These are phyloP conservation scores for Herpotrichia juniperi DNA, from an alignment of 2,329 filamentous ascomycete genomes.

Conservation along the genomic window DNA sequence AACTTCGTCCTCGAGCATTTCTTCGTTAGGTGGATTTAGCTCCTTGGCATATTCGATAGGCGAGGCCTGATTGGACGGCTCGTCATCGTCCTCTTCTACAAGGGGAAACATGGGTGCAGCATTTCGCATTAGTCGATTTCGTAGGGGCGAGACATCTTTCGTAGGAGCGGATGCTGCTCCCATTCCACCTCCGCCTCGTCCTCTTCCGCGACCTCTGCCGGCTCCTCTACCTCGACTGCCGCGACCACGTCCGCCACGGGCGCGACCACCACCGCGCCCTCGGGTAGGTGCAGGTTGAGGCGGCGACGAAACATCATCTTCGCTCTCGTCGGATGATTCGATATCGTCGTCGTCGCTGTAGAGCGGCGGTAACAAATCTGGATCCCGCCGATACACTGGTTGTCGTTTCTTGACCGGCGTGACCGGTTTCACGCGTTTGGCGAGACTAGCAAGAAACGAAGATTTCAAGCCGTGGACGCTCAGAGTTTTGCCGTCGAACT, in stretches of 20 bases:
- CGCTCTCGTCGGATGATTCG: conserved; percentile 28
- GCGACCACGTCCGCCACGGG: conserved; percentile 30
- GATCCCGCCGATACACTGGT: conserved; percentile 5
- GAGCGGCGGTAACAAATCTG: conserved; percentile 17
- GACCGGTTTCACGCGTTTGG: conserved; percentile 26
- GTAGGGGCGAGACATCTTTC: conserved; percentile 33
- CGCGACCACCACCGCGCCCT: conserved; percentile 3
- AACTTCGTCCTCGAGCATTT: conserved; percentile 14
- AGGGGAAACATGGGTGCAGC: conserved; percentile 39
- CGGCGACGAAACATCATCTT: conserved; percentile 23
- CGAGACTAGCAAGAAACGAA: conserved; percentile 38
- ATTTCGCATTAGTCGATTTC: conserved; percentile 38
- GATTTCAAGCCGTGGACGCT: conserved; percentile 42
- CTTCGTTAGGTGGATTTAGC: conserved; percentile 25
- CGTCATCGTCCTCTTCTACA: conserved; percentile 43
- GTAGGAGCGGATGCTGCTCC: conserved; percentile 16
- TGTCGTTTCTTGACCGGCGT: conserved; percentile 28
- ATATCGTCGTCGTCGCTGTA: conserved; percentile 14
- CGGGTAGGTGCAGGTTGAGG: conserved; percentile 21
- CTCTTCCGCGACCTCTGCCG: conserved; percentile 32
- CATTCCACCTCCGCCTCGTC: conserved; percentile 28
- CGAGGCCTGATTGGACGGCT: conserved; percentile 41
- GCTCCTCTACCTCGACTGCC: conserved; percentile 36
- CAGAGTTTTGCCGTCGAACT: conserved; percentile 39
- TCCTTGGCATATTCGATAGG: conserved; percentile 36